Conservation (phyloP, 768 basidiomycete species). For the Hygrocybe coccinea region DNA sequence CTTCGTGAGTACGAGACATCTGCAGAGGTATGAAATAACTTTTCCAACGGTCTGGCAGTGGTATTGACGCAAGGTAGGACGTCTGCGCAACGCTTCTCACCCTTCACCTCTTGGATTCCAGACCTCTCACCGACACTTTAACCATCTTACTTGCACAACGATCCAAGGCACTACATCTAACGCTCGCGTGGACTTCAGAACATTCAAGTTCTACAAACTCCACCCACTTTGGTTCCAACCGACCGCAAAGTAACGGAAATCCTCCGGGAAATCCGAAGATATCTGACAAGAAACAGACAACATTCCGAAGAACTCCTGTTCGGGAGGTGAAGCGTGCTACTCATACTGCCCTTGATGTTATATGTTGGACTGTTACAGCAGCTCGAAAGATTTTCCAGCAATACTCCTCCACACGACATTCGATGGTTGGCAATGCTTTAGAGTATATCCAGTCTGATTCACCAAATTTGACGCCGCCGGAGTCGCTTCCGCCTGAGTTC, state of each 20-base stretch:
- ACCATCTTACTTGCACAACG: constrained; percentile 68
- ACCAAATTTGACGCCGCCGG: constrained; percentile 15
- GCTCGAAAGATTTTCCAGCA: constrained; percentile 56
- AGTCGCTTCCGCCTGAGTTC: constrained; percentile 45
- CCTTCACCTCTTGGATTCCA: constrained; percentile 84
- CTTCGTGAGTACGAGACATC: constrained; percentile 58
- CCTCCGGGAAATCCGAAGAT: constrained; percentile 21
- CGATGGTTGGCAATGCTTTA: constrained; percentile 55
- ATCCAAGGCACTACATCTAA: constrained; percentile 48
- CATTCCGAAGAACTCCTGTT: constrained; percentile 32
- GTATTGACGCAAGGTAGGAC: constrained; percentile 40
- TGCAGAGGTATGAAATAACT: constrained; percentile 40
- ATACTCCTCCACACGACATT: constrained; percentile 23
- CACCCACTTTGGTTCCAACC: constrained; percentile 4
- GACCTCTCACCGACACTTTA: constrained; percentile 70
- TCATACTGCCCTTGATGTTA: constrained; percentile 46
- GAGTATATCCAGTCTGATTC: constrained; percentile 57
- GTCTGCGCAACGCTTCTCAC: constrained; percentile 75
- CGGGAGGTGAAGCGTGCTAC: constrained; percentile 53
- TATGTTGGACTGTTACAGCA: constrained; percentile 55
- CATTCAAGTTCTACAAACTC: constrained; percentile 11
- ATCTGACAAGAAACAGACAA: not conserved
- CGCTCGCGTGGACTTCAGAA: constrained; percentile 36
- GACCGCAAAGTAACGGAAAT: constrained; percentile 33
- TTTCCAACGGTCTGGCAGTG: not conserved